Base-by-base conservation (phyloP, 139 green algal species). In the Chlorella sp. region DNA sequence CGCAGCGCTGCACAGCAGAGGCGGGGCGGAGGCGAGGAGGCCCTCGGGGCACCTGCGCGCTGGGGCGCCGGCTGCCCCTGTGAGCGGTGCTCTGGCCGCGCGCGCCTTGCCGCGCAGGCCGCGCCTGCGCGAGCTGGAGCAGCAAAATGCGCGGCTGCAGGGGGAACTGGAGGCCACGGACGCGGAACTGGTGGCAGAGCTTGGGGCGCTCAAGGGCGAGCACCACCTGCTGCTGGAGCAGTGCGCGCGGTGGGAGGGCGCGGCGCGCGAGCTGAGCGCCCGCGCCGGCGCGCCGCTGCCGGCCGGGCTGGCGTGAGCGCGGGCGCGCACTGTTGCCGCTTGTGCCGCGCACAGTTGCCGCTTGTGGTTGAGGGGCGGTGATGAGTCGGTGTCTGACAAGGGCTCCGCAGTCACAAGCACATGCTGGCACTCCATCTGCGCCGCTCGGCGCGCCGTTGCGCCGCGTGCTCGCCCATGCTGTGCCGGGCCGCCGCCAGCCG, bases 151-250 rank as follows among this genome's bases (percentile, higher is more conserved):
- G 23, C 85, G 88, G 67, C 84, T 97, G 41, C 67, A 69, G 3
- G 77, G 58, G 23, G 91, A 97, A 82, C 84, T 97, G 46, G 88
- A 87, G 43, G 90, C 87, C 2, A 90, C 96, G 77, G 90, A 96
- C 56, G 85, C 88, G 1, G 71, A 72, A 2, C 94, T 96, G 75
- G 96, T 93, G 77, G 87, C 93, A 3, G 91, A 97, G 53, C 84
- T 94, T 33, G 84, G 93, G 75, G 88, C 91, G 46, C 66, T 95
- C 35, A 92, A 90, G 77, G 79, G 83, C 33, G 82, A 91, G 31
- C 84, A 92, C 53, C 78, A 87, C 36, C 70, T 87, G 75, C 80
- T 92, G 43, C 77, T 70, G 36, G 2, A 68, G 72, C 61, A 77
- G 2, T 75, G 83, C n/a, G 35, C 9, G 48, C 40, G 56, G 35